These are phyloP conservation scores for Candida ascalaphidarum DNA, from an alignment of 805 yeast genomes.

Conservation along the genomic window DNA sequence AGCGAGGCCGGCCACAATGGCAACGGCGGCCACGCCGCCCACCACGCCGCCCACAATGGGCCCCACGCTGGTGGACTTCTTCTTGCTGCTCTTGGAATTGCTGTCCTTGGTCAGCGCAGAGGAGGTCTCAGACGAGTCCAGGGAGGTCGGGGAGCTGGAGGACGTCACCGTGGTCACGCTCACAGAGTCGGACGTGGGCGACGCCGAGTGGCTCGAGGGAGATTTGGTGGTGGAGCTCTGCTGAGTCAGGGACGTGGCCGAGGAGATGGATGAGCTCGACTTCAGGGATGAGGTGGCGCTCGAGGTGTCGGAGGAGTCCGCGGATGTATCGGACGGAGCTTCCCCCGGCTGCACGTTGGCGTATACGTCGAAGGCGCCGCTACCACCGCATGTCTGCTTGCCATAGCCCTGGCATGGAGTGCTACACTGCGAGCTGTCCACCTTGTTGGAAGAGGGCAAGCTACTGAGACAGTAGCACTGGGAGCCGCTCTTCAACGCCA, in stretches of 20 bases:
- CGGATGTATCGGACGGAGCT: conserved; percentile 4
- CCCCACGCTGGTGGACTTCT: conserved; percentile 23
- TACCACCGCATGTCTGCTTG: conserved; percentile 29
- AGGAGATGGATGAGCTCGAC: conserved; percentile 1
- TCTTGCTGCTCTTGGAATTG: conserved; percentile 1
- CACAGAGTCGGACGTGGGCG: too few species aligned
- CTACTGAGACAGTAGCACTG: conserved; percentile 30
- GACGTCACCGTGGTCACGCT: too few species aligned
- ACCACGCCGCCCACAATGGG: conserved; percentile 40
- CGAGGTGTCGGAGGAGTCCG: conserved; percentile 5
- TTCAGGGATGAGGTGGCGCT: conserved; percentile 3
- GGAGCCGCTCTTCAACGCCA: conserved; percentile 27
- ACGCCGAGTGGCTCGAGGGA: too few species aligned
- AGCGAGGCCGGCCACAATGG: conserved; percentile 12
- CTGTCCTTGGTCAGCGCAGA: background rate
- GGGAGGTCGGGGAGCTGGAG: too few species aligned
- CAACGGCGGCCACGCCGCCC: conserved; percentile 30
- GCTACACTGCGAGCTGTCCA: conserved; percentile 15
- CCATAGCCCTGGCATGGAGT: conserved; percentile 28
- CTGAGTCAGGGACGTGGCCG: conserved; percentile 4
- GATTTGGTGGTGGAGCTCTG: too few species aligned
- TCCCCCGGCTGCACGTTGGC: conserved; percentile 1
- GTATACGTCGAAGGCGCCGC: conserved; percentile 20
- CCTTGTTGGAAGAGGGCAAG: conserved; percentile 12
- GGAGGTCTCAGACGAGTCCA: too few species aligned